Evolutionary conservation across 352 stramenopile genomes (phyloP).

Genomic region (Phytophthora pinifolia): DNA sequence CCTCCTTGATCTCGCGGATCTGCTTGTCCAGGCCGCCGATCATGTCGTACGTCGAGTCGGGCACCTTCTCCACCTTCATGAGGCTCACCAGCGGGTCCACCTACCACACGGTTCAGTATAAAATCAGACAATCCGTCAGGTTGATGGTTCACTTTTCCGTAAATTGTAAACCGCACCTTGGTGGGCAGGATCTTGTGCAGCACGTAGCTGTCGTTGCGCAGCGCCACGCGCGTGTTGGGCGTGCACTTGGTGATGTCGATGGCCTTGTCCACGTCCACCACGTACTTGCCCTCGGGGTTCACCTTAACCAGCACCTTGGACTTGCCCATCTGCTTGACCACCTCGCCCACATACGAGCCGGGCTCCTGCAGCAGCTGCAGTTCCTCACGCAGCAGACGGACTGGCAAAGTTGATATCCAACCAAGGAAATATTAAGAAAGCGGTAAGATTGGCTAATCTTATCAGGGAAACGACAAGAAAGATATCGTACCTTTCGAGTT

Average conservation of each 20-base stretch:
- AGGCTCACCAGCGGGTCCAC: conserved; percentile 92
- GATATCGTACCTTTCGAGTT: conserved; percentile 94
- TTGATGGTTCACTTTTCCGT: conserved; percentile 23
- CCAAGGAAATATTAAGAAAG: too few species aligned
- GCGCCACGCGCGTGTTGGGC: conserved; percentile 98
- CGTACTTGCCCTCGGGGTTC: conserved; percentile 99
- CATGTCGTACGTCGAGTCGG: conserved; percentile 99
- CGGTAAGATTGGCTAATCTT: conserved; percentile 11
- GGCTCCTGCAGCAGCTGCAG: conserved; percentile 98
- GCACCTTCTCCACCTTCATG: conserved; percentile 99
- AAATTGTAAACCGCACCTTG: conserved; percentile 64
- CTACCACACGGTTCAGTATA: conserved; percentile 8
- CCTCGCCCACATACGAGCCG: conserved; percentile 98
- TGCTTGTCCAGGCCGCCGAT: conserved; percentile 99
- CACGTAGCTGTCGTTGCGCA: conserved; percentile 99
- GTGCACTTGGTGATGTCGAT: conserved; percentile 96
- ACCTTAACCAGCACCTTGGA: conserved; percentile 99
- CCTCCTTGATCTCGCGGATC: conserved; percentile 99
- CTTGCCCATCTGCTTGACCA: conserved; percentile 99
- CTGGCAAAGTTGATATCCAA: conserved; percentile 39
- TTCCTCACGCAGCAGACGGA: conserved; percentile 98
- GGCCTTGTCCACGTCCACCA: conserved; percentile 99
- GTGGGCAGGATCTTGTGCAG: conserved; percentile 99
- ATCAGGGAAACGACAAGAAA: conserved; percentile 9
- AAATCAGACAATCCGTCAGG: conserved; percentile 7